Conservation (phyloP, 78 protist genomes). For the Dictyostelium citrinum region DNA sequence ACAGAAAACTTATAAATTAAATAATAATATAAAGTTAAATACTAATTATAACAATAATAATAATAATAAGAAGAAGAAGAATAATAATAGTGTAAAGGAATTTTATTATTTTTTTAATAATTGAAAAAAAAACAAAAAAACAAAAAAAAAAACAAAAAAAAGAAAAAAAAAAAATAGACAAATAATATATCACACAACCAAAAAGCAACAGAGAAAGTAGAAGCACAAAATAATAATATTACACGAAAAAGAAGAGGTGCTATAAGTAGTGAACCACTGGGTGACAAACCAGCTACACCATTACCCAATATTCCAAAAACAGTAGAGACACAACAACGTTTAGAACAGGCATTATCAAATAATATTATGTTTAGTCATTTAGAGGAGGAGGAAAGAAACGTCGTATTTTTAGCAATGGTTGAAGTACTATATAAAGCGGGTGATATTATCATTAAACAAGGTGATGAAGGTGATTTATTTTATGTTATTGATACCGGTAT, state of each 20-base stretch:
- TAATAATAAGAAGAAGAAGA: too few species aligned
- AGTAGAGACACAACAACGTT: slow-evolving; percentile 40
- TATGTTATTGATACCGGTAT: slow-evolving; percentile 86
- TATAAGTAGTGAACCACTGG: slow-evolving; percentile 54
- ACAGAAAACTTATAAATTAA: too few species aligned
- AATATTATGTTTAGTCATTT: slow-evolving; percentile 78
- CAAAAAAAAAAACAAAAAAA: neutral
- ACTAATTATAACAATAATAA: too few species aligned
- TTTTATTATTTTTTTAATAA: neutral
- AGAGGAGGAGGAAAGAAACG: slow-evolving; percentile 74
- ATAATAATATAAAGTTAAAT: too few species aligned
- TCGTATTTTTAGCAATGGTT: slow-evolving; percentile 87
- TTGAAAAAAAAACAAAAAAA: neutral
- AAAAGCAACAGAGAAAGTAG: slow-evolving; percentile 52
- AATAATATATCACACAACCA: slow-evolving; percentile 35
- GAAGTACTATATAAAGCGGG: slow-evolving; percentile 53
- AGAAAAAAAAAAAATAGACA: slow-evolving; percentile 7
- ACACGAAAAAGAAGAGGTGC: slow-evolving; percentile 69
- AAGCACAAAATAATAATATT: slow-evolving; percentile 11
- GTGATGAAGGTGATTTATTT: slow-evolving; percentile 94
- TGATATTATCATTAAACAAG: slow-evolving; percentile 85
- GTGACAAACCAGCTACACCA: slow-evolving; percentile 3
- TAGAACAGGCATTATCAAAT: slow-evolving; percentile 33
- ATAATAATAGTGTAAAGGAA: neutral
- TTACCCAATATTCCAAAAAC: slow-evolving; percentile 49